Evolutionary conservation across 805 yeast species (phyloP), one percentile per base, ranked within the genome.

Genomic region (Diddensiella santjacobensis): DNA sequence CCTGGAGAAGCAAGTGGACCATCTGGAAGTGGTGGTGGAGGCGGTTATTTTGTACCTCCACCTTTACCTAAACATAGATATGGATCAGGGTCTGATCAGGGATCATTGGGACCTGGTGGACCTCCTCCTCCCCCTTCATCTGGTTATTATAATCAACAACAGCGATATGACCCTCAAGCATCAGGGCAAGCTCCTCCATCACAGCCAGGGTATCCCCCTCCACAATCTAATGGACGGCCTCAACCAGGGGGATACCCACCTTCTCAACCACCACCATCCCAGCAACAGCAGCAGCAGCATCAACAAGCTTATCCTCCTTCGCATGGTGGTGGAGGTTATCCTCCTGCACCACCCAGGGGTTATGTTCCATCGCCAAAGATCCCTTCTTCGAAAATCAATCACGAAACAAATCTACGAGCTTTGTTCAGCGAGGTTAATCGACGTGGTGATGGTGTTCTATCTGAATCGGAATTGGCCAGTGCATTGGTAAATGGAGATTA

Each of bases 401-500:
- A 40, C 8, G 59, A 55, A 22, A 38, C 57, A 31, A 53, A 55
- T 22, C 55, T 58, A 4, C 41, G 50, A 30, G 38, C 48, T 40
- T 40, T 63, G 18, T 63, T 63, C 48, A 42, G 48, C 38, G 58
- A 55, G 22, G 63, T 62, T 20, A 65, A 82, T 61, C 65, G 73
- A 29, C 72, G 79, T 55, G 66, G 71, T 35, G 73, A 76, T 37
- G 87, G 87, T 0, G 67, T 60, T 44, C 71, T 83, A 33, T 72
- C 81, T 1, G 79, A 78, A 44, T 63, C 64, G 10, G 90, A 84
- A 64, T 70, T 83, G 36, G 72, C 80, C 4, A 63, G 66, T 36
- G 85, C 85, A 2, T 67, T 83, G 44, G 69, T 76, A 19, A 83
- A 83, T 58, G 79, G 80, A 48, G 54, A 53, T 31, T 79, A 79